Evolutionary conservation across 192 early-diverging fungal genomes (phyloP).

Genomic region (Backusella parvicylindrica): DNA sequence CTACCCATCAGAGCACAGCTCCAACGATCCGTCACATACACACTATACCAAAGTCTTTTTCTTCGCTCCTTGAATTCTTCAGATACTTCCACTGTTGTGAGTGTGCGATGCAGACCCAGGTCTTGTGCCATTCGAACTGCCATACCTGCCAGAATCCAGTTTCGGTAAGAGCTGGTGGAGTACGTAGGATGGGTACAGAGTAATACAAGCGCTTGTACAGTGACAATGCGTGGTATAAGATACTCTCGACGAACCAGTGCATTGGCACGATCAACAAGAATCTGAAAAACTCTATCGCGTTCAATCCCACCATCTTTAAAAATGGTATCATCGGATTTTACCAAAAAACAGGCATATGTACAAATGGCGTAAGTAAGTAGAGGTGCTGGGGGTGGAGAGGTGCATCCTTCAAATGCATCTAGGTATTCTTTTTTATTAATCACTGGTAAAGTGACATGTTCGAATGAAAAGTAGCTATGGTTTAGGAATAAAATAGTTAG

Average conservation of each 20-base stretch:
- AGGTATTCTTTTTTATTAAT: slow-evolving; percentile 20
- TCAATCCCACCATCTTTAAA: slow-evolving; percentile 3
- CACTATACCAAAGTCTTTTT: slow-evolving; percentile 68
- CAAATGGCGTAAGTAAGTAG: slow-evolving; percentile 20
- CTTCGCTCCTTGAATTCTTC: slow-evolving; percentile 53
- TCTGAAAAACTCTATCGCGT: slow-evolving; percentile 7
- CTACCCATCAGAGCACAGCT: slow-evolving; percentile 35
- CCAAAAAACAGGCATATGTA: slow-evolving; percentile 15
- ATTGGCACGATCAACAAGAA: slow-evolving; percentile 9
- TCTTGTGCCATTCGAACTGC: slow-evolving; percentile 79
- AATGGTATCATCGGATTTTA: slow-evolving; percentile 5
- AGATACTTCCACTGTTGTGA: slow-evolving; percentile 39
- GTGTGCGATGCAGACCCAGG: slow-evolving; percentile 70
- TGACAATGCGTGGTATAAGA: slow-evolving; percentile 46
- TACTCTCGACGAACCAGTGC: slow-evolving; percentile 54
- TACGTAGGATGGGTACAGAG: slow-evolving; percentile 48
- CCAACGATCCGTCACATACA: slow-evolving; percentile 68
- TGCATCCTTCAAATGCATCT: slow-evolving; percentile 10
- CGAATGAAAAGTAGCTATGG: slow-evolving; percentile 18
- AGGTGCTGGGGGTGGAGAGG: slow-evolving; percentile 4
- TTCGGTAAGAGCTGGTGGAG: slow-evolving; percentile 11
- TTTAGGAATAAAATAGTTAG: neutral
- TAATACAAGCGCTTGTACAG: slow-evolving; percentile 61
- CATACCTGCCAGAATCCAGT: slow-evolving; percentile 37
- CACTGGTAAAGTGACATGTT: slow-evolving; percentile 17